Evolutionary conservation across 2,329 filamentous ascomycete species (phyloP), one percentile per base, ranked within the genome.

Genomic region (Sclerotinia trifoliorum): DNA sequence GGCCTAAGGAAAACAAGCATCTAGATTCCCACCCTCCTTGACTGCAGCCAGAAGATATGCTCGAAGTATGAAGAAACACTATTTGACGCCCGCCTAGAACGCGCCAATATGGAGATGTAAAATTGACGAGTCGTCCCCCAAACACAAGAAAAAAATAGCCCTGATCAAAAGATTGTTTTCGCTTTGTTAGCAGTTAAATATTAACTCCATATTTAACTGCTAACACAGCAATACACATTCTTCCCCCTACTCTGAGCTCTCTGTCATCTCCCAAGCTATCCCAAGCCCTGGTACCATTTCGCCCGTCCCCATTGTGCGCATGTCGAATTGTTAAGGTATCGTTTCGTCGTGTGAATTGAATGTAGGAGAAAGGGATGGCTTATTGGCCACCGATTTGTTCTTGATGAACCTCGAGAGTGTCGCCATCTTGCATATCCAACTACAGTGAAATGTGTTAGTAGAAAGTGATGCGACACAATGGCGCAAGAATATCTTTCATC

Each of bases 401-500:
- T 80, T 98, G 95, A 79, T 98, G 94, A 35, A 99, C 95, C 78
- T 99, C 95, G 35, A 99, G 88, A 0, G 92, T 96, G 77, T 99
- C 95, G 48, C 95, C 94, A 75, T 99, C 95, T 73, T 88, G 84
- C 95, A 99, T 99, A 71, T 98, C 95, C 67, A 98, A 90, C 95
- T 98, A 75, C 55, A 51, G 19, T 58, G n/a, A n/a, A 51, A 66
- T 60, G 17, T 4, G 39, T 58, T 39, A 61, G 54, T 60, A 2
- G 32, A 51, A 26, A 48, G 44, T 39, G 24, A 66, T 60, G 64
- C 44, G 54, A 66, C 54, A 60, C 26, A n/a, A 42, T n/a, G n/a
- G 44, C 64, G 55, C 64, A 42, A 49, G 11, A 21, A 35, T 21
- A 42, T 29, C 26, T n/a, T 1, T 7, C 26, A 32, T 46, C 42